Conservation (phyloP, 306 rosid species). For the Lablab purpureus region DNA sequence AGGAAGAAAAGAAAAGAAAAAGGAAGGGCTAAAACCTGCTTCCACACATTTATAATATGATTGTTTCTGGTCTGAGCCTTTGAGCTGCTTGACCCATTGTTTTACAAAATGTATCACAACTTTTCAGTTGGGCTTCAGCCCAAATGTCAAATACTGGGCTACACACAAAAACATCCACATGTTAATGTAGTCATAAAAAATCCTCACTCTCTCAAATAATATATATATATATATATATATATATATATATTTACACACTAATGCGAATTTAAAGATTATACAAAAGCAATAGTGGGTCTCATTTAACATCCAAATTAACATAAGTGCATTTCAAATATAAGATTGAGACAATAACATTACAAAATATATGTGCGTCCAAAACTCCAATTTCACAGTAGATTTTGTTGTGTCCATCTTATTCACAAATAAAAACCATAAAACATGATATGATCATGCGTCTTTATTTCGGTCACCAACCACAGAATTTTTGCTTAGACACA, state of each 20-base stretch:
- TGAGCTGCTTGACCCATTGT: background rate
- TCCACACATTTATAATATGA: background rate
- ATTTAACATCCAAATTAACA: background rate
- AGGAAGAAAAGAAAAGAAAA: background rate
- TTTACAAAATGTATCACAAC: background rate
- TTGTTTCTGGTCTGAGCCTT: background rate
- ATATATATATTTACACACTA: too few species aligned
- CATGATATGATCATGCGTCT: conserved; percentile 1
- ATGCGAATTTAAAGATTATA: too few species aligned
- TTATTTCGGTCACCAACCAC: background rate
- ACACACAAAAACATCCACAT: background rate
- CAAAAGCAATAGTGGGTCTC: background rate
- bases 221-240: too few species aligned
- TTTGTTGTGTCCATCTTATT: background rate
- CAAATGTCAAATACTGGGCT: background rate
- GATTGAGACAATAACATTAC: background rate
- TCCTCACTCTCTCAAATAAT: too few species aligned
- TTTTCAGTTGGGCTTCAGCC: background rate
- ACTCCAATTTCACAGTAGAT: background rate
- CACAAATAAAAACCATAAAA: background rate
- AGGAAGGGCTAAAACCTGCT: background rate
- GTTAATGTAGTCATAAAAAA: background rate
- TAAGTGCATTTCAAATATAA: background rate
- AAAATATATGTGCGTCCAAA: background rate
- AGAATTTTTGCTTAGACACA: conserved; percentile 5